Percentiles rank a stretch among this genome's conserved stretches.
phyloP scores from a whole-genome alignment of 78 protist species.

The Monosiga brevicollis region DNA sequence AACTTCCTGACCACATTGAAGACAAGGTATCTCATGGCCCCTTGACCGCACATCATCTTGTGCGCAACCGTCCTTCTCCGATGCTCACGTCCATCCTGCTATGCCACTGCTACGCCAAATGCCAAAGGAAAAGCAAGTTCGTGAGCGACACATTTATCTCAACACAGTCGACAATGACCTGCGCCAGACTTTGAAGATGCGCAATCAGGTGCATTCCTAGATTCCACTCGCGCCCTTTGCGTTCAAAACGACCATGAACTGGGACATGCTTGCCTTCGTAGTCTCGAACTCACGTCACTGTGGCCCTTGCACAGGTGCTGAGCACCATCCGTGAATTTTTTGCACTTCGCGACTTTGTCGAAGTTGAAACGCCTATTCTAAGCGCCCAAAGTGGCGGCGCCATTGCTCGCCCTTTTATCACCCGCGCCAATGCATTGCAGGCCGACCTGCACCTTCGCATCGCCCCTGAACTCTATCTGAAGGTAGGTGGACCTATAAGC shows the following conservation, averaged over 20 bases:
- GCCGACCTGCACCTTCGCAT: constrained; percentile 83
- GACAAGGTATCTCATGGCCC: no score
- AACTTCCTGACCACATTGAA: no score
- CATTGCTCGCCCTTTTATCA: constrained; percentile 93
- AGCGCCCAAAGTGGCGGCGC: constrained; percentile 93
- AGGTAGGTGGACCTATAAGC: no score
- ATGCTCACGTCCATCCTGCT: no score
- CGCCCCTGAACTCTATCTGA: constrained; percentile 98
- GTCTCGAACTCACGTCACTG: no score
- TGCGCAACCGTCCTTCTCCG: no score
- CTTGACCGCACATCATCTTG: no score
- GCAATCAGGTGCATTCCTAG: not conserved
- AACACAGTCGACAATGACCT: constrained; percentile 82
- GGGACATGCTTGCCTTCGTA: no score
- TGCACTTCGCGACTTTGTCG: constrained; percentile 68
- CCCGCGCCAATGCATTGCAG: constrained; percentile 87
- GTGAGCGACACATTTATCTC: constrained; percentile 82
- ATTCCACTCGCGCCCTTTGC: not conserved
- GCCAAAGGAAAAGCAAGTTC: constrained; percentile 21
- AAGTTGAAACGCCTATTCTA: constrained; percentile 95
- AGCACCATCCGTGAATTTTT: constrained; percentile 62
- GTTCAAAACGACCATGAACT: constrained; percentile 36
- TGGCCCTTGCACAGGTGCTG: no score
- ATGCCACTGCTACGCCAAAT: not conserved
- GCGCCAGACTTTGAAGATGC: constrained; percentile 31